Base-by-base conservation (phyloP, 768 basidiomycete genomes). In the Lenzites betulinus region DNA sequence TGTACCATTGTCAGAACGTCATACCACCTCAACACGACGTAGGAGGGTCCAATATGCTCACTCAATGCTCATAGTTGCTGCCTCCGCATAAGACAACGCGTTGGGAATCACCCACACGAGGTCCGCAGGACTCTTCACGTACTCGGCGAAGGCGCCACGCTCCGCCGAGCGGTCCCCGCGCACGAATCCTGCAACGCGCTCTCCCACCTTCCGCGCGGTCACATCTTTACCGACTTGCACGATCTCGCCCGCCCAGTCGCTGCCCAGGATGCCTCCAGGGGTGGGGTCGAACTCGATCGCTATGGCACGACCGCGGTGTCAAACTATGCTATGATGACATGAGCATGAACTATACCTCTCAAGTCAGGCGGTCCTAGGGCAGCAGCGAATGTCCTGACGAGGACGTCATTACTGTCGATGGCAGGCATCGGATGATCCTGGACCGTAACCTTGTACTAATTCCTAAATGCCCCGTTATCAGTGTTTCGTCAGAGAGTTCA, bases 71-170 rank as follows among this genome's bases (percentile, higher is more conserved):
- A 64, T 48, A 9, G 63, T 62, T 1, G 64, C 67, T 3, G 67
- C 66, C 44, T 68, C 51, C 49, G 67, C 69, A 42, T 66, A 56
- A 2, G 51, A 49, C 22, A 70, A 43, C 36, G 66, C 64, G 5
- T 58, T 61, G 18, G 25, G 38, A 11, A 70, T 63, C 43, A 61
- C 54, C 69, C 67, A 70, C 7, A 52, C 57, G 13, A 71, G 66
- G 22, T 71, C 62, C 1, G 69, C 68, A 33, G 53, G 44, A 0
- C 65, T 60, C 50, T 64, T 51, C 16, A 70, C 59, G 58, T 73
- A 74, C 53, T 74, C 70, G 6, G 71, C 65, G 42, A 65, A 73
- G 25, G 72, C 67, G 26, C 72, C 72, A 30, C 65, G 28, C 43
- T 66, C 56, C 12, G 39, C n/a, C 50, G 57, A 69, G 54, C 60